Percentiles rank a stretch among this genome's conserved stretches.
phyloP scores from a whole-genome alignment of 148 eudicot genomes.

The Chenopodium quinoa region DNA sequence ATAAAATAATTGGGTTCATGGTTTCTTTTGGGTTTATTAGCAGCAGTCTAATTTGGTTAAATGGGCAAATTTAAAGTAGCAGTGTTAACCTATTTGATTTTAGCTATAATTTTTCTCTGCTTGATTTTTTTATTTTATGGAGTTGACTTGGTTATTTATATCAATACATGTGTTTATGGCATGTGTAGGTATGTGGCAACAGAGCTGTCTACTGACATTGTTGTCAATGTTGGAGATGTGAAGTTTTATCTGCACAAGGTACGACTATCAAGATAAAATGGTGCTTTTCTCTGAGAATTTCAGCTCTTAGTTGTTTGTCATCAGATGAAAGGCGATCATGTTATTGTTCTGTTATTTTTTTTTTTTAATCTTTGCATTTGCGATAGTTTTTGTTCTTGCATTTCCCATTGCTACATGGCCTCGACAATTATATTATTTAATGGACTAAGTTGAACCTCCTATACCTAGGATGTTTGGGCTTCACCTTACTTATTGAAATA shows the following conservation, averaged over 20 bases:
- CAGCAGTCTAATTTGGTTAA: background rate
- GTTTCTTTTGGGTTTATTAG: background rate
- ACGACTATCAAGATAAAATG: background rate
- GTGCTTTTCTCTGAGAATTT: background rate
- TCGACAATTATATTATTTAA: background rate
- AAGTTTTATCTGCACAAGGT: conserved; percentile 97
- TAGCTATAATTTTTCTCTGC: background rate
- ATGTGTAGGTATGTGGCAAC: conserved; percentile 79
- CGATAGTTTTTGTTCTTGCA: background rate
- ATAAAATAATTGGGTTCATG: background rate
- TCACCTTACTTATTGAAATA: background rate
- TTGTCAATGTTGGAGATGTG: conserved; percentile 62
- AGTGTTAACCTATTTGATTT: background rate
- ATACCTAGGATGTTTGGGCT: background rate
- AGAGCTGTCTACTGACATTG: conserved; percentile 73
- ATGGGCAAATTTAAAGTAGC: background rate
- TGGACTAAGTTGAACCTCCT: background rate
- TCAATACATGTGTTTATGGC: background rate
- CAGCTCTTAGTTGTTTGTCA: background rate
- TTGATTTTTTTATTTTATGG: background rate
- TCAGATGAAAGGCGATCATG: background rate
- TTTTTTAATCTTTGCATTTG: background rate
- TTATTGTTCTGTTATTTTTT: background rate
- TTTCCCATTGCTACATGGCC: background rate
- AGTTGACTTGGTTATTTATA: background rate